Evolutionary conservation across 2,329 filamentous ascomycete species (phyloP), one percentile per base, ranked within the genome.

Genomic region (Drechmeria coniospora): DNA sequence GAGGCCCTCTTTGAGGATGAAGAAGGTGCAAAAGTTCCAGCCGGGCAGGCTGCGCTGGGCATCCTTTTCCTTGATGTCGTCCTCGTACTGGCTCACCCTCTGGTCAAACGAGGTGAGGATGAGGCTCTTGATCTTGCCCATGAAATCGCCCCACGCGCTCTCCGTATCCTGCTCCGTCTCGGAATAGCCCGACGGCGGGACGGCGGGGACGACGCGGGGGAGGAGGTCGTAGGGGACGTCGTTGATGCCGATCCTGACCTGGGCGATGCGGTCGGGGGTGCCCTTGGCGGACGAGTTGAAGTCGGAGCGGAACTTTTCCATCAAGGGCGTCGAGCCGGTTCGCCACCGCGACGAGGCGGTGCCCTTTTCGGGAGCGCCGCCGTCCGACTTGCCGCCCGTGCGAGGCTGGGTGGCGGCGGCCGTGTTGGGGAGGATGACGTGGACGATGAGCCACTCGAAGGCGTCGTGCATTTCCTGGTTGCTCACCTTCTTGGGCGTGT

Each of bases 1-100:
- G 20, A 98, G 59, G 0, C 90, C 90, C 51, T 98, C 90, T 46
- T 98, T 98, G 7, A 98, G 64, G 11, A 98, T 86, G 49, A 98
- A 98, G 49, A 98, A 98, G 0, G 90, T 98, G 53, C 90, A 95
- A 48, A 98, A 98, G 46, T 98, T 98, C 90, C 90, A 98, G 1
- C 90, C 90, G 0, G 90, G 90, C 12, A 98, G 57, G 19, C 64
- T 75, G 25, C 87, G 69, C 49, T 95, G 86, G 1, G 77, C 70
- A 41, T 95, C 87, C 45, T 86, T 90, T 50, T 94, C 90, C 36
- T 82, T 79, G 40, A 98, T 93, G 41, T 98, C 90, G 33, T 94
- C 86, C 51, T 98, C 90, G 49, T 98, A 98, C 44, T 95, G 87
- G 13, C 71, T 74, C 1, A 98, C 90, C 7, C 90, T 73, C 40